phyloP scores from a whole-genome alignment of 2,329 filamentous ascomycete genomes.

The Colletotrichum paranaense region DNA sequence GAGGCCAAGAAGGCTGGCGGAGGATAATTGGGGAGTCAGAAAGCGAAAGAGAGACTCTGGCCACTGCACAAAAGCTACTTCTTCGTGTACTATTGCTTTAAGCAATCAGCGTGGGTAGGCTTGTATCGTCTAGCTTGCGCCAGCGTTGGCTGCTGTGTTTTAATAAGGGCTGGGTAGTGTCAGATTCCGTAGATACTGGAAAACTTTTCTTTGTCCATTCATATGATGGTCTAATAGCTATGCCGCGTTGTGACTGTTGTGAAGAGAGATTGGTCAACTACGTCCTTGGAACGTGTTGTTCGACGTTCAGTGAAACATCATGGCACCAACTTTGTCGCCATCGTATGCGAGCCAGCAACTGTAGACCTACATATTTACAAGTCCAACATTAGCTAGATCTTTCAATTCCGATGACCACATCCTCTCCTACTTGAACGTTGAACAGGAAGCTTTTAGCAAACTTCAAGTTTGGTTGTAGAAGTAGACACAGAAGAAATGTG shows the following conservation, averaged over 20 bases:
- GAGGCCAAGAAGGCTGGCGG: slow-evolving; percentile 30
- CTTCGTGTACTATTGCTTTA: slow-evolving; percentile 2
- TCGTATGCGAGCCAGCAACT: too few species aligned
- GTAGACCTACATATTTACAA: too few species aligned
- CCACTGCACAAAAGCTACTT: not conserved
- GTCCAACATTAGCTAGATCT: too few species aligned
- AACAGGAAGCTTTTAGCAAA: too few species aligned
- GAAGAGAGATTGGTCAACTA: too few species aligned
- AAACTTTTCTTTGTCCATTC: not conserved
- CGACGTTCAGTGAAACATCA: too few species aligned
- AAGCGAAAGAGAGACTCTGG: not conserved
- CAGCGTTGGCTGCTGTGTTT: not conserved
- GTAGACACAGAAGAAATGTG: too few species aligned
- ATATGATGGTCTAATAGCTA: not conserved
- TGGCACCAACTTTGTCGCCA: too few species aligned
- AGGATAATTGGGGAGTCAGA: slow-evolving; percentile 2
- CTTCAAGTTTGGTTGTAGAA: too few species aligned
- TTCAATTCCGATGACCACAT: too few species aligned
- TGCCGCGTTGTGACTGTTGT: not conserved
- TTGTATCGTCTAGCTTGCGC: not conserved
- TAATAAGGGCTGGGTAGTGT: not conserved
- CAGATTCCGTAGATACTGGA: slow-evolving; percentile 5
- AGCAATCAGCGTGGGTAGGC: not conserved
- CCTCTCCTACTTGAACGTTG: too few species aligned
- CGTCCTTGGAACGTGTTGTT: too few species aligned